Evolutionary conservation across 257 asterid genomes (phyloP).

Genomic region (Nicotiana otophora): DNA sequence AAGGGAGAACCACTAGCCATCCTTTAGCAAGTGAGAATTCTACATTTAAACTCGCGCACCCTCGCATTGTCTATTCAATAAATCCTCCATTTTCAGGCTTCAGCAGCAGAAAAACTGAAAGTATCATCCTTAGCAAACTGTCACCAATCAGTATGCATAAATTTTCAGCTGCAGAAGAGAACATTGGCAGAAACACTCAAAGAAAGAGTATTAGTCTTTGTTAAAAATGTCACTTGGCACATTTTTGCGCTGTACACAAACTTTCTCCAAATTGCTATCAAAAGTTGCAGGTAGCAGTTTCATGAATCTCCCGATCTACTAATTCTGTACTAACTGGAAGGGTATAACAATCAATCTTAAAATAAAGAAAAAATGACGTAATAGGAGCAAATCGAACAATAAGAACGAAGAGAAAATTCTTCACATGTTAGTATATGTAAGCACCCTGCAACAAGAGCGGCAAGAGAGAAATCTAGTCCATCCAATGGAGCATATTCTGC

Average conservation of each 20-base stretch:
- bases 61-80: neutral
- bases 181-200: neutral
- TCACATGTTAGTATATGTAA: neutral
- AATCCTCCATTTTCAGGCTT: neutral
- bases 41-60: neutral
- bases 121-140: neutral
- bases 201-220: neutral
- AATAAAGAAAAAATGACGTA: neutral
- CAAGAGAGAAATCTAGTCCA: neutral
- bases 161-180: neutral
- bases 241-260: neutral
- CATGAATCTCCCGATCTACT: neutral
- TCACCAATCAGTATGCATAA: neutral
- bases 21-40: too few species aligned
- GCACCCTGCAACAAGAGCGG: neutral
- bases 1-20: too few species aligned
- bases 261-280: neutral
- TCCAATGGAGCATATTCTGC: neutral
- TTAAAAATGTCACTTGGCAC: neutral
- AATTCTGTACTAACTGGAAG: neutral
- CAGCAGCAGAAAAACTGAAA: neutral
- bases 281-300: neutral
- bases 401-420: neutral
- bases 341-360: too few species aligned
- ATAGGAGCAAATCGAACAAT: neutral